Percentiles rank a stretch among this genome's conserved stretches.
phyloP scores from a whole-genome alignment of 2,329 filamentous ascomycete species.

The Aureobasidium sp. region DNA sequence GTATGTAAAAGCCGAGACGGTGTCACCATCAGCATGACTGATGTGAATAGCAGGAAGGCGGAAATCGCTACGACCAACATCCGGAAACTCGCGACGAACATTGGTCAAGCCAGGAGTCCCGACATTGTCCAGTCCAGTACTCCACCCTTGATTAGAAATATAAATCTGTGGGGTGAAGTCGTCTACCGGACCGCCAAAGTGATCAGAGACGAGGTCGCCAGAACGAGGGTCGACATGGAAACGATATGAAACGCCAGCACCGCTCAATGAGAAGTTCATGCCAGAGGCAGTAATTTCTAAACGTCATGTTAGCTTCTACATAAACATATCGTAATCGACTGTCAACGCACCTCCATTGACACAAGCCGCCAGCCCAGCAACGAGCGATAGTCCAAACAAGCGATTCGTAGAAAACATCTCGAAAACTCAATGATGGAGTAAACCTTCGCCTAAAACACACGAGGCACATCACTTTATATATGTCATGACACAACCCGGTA shows the following conservation, averaged over 20 bases:
- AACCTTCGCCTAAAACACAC: background rate
- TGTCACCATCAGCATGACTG: slow-evolving; percentile 63
- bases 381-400: background rate
- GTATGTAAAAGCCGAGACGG: slow-evolving; percentile 65
- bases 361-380: background rate
- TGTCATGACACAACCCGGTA: background rate
- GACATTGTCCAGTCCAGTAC: slow-evolving; percentile 35
- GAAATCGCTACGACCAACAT: slow-evolving; percentile 70
- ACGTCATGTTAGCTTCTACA: background rate
- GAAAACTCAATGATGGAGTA: background rate
- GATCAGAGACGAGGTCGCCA: slow-evolving; percentile 65
- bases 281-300: slow-evolving; percentile 55
- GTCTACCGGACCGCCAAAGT: slow-evolving; percentile 64
- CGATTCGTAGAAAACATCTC: background rate
- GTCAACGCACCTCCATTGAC: slow-evolving; percentile 5
- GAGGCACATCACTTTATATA: background rate
- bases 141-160: slow-evolving; percentile 58
- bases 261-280: slow-evolving; percentile 63
- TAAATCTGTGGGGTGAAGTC: slow-evolving; percentile 55
- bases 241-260: slow-evolving; percentile 64
- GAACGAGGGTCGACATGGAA: slow-evolving; percentile 67
- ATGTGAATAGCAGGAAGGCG: slow-evolving; percentile 68
- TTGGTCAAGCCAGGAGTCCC: slow-evolving; percentile 44
- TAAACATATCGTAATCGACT: no score
- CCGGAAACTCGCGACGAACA: slow-evolving; percentile 68